These are phyloP conservation scores for Hirsutella rhossiliensis DNA, from an alignment of 2,329 filamentous ascomycete species.

Conservation along the genomic window DNA sequence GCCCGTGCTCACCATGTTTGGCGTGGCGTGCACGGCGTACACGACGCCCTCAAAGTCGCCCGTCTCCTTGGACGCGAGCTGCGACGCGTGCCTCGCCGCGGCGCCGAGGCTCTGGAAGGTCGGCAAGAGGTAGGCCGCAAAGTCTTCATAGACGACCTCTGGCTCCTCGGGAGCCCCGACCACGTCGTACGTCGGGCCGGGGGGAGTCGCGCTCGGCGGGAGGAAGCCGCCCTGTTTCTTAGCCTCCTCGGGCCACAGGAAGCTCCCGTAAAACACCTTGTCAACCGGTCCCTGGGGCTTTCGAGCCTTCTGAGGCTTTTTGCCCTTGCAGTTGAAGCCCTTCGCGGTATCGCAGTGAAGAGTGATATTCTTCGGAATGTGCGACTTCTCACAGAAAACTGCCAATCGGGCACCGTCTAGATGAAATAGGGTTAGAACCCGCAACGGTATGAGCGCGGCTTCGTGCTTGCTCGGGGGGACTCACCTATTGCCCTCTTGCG, in stretches of 20 bases:
- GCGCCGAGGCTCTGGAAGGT: not conserved
- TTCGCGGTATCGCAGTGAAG: too few species aligned
- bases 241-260: not conserved
- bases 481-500: too few species aligned
- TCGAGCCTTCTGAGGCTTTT: too few species aligned
- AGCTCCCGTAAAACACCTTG: not conserved
- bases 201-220: not conserved
- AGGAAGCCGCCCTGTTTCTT: slow-evolving; percentile 1
- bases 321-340: too few species aligned
- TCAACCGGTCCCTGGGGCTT: not conserved
- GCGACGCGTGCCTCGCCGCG: not conserved
- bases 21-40: slow-evolving; percentile 1
- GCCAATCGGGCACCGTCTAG: too few species aligned
- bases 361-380: too few species aligned
- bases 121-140: not conserved
- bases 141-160: too few species aligned
- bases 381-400: too few species aligned
- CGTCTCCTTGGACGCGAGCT: not conserved
- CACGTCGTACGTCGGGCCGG: not conserved
- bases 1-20: not conserved
- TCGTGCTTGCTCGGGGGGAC: too few species aligned
- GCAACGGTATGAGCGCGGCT: too few species aligned
- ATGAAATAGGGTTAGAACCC: too few species aligned
- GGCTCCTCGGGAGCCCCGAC: too few species aligned
- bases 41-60: not conserved